Evolutionary conservation across 73 alveolate genomes (phyloP).

Genomic region (Paramecium pentaurelia): DNA sequence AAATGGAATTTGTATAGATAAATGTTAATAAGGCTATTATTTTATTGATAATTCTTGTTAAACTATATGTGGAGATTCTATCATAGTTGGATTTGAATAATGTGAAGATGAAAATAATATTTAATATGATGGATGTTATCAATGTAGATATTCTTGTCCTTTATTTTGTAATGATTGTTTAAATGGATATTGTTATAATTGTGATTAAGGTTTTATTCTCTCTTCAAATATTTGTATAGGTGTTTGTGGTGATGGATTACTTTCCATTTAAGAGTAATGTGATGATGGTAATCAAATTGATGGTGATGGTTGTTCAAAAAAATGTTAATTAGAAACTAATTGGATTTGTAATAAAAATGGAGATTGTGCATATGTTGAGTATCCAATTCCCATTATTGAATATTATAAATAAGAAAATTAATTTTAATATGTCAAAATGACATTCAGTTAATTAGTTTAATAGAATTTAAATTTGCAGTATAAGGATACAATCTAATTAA

Average conservation of each 20-base stretch:
- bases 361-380: not conserved
- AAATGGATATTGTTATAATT: not conserved
- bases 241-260: slow-evolving; percentile 1
- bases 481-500: not conserved
- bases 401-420: not conserved
- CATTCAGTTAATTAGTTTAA: not conserved
- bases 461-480: not conserved
- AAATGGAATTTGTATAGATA: not conserved
- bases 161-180: not conserved
- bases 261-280: not conserved
- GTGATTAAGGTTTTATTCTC: slow-evolving; percentile 39
- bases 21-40: not conserved
- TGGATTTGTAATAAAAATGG: not conserved
- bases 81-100: not conserved
- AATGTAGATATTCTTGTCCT: not conserved
- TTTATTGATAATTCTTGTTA: not conserved
- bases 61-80: not conserved
- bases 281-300: slow-evolving; percentile 24
- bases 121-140: not conserved
- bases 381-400: not conserved
- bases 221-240: not conserved
- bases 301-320: slow-evolving; percentile 51
- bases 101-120: not conserved
- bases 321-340: not conserved
- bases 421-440: not conserved